phyloP scores from a whole-genome alignment of 1,284 basidiomycete genomes.

The Takashimella koratensis region DNA sequence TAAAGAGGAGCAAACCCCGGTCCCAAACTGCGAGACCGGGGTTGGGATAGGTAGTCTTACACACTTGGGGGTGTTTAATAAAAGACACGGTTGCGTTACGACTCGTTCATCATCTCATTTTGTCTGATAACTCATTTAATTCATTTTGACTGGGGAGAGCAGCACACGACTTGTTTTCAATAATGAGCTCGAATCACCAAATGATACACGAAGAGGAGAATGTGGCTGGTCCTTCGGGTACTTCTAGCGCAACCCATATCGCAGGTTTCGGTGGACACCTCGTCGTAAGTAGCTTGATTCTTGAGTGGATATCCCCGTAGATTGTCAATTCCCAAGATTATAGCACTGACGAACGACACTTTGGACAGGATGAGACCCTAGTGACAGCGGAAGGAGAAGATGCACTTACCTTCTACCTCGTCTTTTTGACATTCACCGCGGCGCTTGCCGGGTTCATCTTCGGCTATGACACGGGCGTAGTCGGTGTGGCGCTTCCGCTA shows the following conservation, averaged over 20 bases:
- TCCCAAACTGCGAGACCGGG: too few species aligned
- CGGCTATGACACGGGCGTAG: conserved; percentile 40
- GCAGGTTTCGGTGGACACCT: background rate
- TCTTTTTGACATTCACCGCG: conserved; percentile 25
- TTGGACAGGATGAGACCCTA: conserved; percentile 18
- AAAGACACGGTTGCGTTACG: too few species aligned
- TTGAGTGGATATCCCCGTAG: too few species aligned
- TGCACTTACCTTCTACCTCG: conserved; percentile 32
- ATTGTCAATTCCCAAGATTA: too few species aligned
- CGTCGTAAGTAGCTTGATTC: background rate
- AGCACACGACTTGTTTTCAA: too few species aligned
- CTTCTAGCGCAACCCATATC: background rate
- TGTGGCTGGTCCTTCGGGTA: background rate
- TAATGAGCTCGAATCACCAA: background rate
- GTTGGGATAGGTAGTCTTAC: too few species aligned
- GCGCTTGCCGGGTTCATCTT: conserved; percentile 34
- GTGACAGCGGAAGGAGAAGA: conserved; percentile 25
- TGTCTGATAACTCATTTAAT: too few species aligned
- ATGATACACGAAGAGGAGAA: background rate
- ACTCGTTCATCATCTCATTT: too few species aligned
- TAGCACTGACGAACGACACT: too few species aligned
- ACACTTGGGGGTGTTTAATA: too few species aligned
- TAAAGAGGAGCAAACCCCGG: too few species aligned
- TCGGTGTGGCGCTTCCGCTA: conserved; percentile 61
- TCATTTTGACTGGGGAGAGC: too few species aligned